Evolutionary conservation across 2,329 filamentous ascomycete genomes (phyloP), one percentile per base, ranked within the genome.

Genomic region (Ceratocystiopsis sp.): DNA sequence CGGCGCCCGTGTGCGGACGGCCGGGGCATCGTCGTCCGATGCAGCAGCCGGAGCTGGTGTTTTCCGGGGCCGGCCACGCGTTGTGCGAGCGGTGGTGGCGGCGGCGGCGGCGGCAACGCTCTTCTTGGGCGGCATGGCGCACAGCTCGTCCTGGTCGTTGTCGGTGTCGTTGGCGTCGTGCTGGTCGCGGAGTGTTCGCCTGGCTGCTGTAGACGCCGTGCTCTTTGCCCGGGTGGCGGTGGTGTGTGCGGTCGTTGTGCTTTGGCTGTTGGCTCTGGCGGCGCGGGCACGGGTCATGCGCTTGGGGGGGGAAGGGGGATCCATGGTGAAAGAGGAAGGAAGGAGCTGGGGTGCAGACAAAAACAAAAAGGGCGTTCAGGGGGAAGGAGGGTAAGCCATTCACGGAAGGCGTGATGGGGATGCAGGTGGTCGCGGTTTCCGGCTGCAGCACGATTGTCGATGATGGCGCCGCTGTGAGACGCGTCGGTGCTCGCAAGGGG

Each of bases 171-270:
- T 55, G 37, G 57, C 55, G 37, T 75, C 72, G 36, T 75, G 71
- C 40, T 77, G 71, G 14, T 65, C 55, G 45, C 69, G 63, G 32
- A 64, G 66, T 60, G 78, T 79, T 48, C 75, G 60, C 55, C 72
- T 72, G 25, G 57, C 46, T 8, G 58, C 51, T 13, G 50, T 52
- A 43, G 55, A 49, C 1, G 55, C 47, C 13, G 53, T 50, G 19
- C 54, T 29, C 25, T 8, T 29, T 29, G 25, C 25, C 9, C 10
- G 45, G 16, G 55, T 53, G 17, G 55, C 46, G 38, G 60, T 57
- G 49, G 57, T 57, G 41, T 58, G 58, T 15, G 59, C 57, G 54
- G 57, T 42, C 51, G 54, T 45, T 51, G 62, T 33, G 56, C 55
- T 53, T 62, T 67, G 37, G 64, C 64, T 25, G 64, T 63, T 45